A percentile compares a stretch with the other conserved stretches of the same genome.
These are phyloP conservation scores for Podaxis pistillaris DNA, from an alignment of 768 basidiomycete species.

Conservation along the genomic window DNA sequence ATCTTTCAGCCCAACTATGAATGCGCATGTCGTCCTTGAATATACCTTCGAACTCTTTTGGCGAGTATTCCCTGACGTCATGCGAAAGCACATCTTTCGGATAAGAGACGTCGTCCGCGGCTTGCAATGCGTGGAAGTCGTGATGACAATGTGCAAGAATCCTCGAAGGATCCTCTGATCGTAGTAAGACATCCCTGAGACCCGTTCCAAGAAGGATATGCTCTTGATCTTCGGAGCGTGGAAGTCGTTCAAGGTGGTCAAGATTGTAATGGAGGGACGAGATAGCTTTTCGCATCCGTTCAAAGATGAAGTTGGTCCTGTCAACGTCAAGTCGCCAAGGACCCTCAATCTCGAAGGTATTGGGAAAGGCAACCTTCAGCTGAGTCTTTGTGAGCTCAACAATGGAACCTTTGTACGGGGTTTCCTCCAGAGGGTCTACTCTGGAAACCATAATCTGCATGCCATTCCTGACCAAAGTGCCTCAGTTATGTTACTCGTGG, in stretches of 20 bases:
- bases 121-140: conserved; percentile 14
- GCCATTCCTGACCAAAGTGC: conserved; percentile 52
- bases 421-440: conserved; percentile 58
- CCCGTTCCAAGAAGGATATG: conserved; percentile 66
- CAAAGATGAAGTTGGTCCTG: conserved; percentile 59
- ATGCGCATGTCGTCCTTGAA: conserved; percentile 76
- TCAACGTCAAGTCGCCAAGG: conserved; percentile 73
- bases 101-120: conserved; percentile 18
- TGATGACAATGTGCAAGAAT: not conserved
- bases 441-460: conserved; percentile 65
- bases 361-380: conserved; percentile 57
- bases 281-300: conserved; percentile 72
- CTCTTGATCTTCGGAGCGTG: conserved; percentile 36
- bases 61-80: conserved; percentile 8
- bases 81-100: conserved; percentile 13
- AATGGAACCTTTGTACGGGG: conserved; percentile 53
- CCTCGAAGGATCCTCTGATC: conserved; percentile 29
- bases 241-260: conserved; percentile 32
- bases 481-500: conserved; percentile 2
- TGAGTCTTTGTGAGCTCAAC: conserved; percentile 48
- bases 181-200: conserved; percentile 69
- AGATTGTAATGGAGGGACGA: conserved; percentile 55
- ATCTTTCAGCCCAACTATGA: conserved; percentile 77
- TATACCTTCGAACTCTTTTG: conserved; percentile 36
- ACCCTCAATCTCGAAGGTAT: conserved; percentile 41